Evolutionary conservation across 768 basidiomycete genomes (phyloP), one percentile per base, ranked within the genome.

Genomic region (Xerocomellus chrysenteron): DNA sequence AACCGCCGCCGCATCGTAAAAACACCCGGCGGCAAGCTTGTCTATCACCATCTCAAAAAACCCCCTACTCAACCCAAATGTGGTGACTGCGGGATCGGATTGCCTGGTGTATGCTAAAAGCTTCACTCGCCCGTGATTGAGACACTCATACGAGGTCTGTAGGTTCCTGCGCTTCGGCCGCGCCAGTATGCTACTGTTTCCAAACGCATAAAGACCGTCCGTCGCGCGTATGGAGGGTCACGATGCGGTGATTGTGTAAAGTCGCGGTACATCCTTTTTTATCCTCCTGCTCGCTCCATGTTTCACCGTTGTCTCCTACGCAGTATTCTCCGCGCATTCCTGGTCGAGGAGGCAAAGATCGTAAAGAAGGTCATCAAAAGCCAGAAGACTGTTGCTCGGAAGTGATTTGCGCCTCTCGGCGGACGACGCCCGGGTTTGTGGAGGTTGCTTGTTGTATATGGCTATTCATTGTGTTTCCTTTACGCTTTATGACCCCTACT

Each of bases 261-360:
- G 78, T 89, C 91, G 60, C 88, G 94, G 95, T 96, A 68, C 54
- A 85, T 80, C 4, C 35, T n/a, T 12, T 52, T 32, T 16, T 28
- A 13, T 33, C 26, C 33, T 28, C n/a, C 55, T n/a, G 47, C 45
- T 24, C 13, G 40, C 47, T 39, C 12, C 21, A 26, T n/a, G 7
- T 54, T 32, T 57, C 17, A 50, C 21, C 12, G 21, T 39, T n/a
- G 43, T 35, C 39, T 39, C 40, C 7, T 24, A 8, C 48, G 0
- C 60, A 98, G 97, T 61, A 95, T 99, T 67, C 88, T 98, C 66
- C 92, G 97, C 57, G 94, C 97, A 61, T 99, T 99, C 87, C 78
- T 99, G 58, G 92, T 99, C 40, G 97, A 98, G 82, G 97, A 99
- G 81, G 97, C 97, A 44, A 98, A 98, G 82, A 98, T 99, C 68